Evolutionary conservation across 495 filamentous ascomycete genomes (phyloP), one percentile per base, ranked within the genome.

Genomic region (Daldinia grandis): DNA sequence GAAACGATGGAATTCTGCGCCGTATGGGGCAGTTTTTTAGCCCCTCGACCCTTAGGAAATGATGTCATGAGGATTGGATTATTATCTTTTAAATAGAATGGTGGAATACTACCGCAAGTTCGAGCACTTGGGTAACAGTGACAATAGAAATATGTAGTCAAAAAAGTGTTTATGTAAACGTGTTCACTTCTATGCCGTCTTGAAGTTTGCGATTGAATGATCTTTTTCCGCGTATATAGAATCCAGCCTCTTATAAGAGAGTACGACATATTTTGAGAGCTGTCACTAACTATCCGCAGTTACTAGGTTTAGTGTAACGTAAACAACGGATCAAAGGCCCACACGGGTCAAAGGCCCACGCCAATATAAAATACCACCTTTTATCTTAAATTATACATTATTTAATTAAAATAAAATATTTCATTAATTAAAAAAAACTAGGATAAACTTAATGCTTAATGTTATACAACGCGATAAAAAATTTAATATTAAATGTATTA

Each of bases 1-100:
- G 62, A 47, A 53, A 3, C n/a, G 61, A 27, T 38, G 60, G 33
- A 40, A 31, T 19, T 21, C 51, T 35, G 62, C 17, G 62, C 62
- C 62, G 62, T 51, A 47, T 33, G n/a, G 15, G 35, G 25, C 21
- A 6, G 51, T 7, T 33, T 10, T 47, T 53, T 27, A 0, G 51
- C 51, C n/a, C 27, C 38, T 27, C 19, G 51, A 37, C n/a, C 27
- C 38, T 27, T 28, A 5, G 19, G 27, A 40, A 15, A 38, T 64
- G 62, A 64, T 64, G 31, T 58, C 40, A 64, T 54, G 25, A 64
- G 38, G 53, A 47, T 44, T 19, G 17, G 12, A 49, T 25, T 47
- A 35, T 55, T 54, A 8, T 38, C 25, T 53, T 57, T 21, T n/a
- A 55, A 44, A 63, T 63, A 44, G 60, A 57, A 47, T 8, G 2